Conservation (phyloP, 768 basidiomycete species). For the Russula compacta region DNA sequence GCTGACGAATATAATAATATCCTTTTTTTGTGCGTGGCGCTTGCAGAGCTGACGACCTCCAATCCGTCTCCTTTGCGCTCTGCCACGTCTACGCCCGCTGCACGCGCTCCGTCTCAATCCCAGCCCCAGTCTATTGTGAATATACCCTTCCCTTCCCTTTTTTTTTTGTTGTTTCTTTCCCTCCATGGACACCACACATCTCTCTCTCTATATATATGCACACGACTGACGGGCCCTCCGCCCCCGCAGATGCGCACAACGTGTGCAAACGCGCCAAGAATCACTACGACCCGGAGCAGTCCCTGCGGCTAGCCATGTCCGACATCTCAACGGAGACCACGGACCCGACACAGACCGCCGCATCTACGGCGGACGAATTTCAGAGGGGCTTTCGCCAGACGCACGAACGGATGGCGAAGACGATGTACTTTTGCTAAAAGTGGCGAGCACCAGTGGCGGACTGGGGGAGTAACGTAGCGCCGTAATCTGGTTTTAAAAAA, state of each 20-base stretch:
- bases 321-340: slow-evolving; percentile 29
- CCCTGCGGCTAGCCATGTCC: slow-evolving; percentile 44
- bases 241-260: slow-evolving; percentile 52
- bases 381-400: slow-evolving; percentile 43
- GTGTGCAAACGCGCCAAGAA: slow-evolving; percentile 69
- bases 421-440: slow-evolving; percentile 28
- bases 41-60: slow-evolving; percentile 52
- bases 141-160: not conserved
- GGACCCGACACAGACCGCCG: slow-evolving; percentile 19
- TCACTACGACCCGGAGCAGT: slow-evolving; percentile 55
- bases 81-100: slow-evolving; percentile 75
- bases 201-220: too few relatives aligned
- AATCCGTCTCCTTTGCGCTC: slow-evolving; percentile 60
- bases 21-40: not conserved
- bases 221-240: not conserved
- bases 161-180: too few relatives aligned
- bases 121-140: slow-evolving; percentile 73
- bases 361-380: slow-evolving; percentile 16
- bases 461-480: too few relatives aligned
- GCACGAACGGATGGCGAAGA: slow-evolving; percentile 35
- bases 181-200: too few relatives aligned
- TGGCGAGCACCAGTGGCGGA: not conserved
- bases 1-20: not conserved
- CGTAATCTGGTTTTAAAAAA: too few relatives aligned
- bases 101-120: slow-evolving; percentile 76